Evolutionary conservation across 495 filamentous ascomycete genomes (phyloP).

Genomic region (Podospora comata): DNA sequence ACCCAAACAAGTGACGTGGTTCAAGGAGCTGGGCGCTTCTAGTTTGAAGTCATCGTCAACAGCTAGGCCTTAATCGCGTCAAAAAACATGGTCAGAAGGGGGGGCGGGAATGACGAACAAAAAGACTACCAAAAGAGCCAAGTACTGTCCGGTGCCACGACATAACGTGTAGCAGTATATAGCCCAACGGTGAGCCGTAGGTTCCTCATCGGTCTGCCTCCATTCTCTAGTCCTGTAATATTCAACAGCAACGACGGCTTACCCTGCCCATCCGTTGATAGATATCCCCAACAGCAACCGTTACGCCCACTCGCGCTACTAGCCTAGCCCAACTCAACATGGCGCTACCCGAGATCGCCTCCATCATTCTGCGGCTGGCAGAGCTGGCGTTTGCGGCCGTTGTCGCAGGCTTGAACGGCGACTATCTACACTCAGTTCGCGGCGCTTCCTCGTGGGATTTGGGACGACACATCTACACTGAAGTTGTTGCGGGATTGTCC

Average conservation of each 20-base stretch:
- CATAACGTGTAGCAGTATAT: not conserved
- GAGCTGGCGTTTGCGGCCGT: slow-evolving; percentile 48
- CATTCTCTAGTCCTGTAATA: not conserved
- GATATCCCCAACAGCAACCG: not conserved
- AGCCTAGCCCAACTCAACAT: slow-evolving; percentile 20
- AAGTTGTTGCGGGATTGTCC: slow-evolving; percentile 45
- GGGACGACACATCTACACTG: slow-evolving; percentile 48
- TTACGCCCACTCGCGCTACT: not conserved
- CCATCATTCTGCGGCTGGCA: slow-evolving; percentile 45
- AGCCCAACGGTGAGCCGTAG: not conserved
- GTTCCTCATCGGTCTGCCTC: not conserved
- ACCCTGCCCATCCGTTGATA: not conserved
- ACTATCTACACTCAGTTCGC: slow-evolving; percentile 38
- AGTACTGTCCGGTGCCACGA: not conserved
- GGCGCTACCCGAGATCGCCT: slow-evolving; percentile 39
- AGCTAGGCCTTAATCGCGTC: not conserved
- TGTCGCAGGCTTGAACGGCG: slow-evolving; percentile 46
- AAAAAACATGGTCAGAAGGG: not conserved
- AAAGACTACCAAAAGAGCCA: not conserved
- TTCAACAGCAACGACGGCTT: not conserved
- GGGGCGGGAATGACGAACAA: not conserved
- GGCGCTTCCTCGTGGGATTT: slow-evolving; percentile 37
- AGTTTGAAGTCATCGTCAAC: not conserved
- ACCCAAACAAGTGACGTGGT: not conserved
- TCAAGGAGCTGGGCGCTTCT: not conserved